Conservation (phyloP, 169 alveolate genomes). For the Plasmodium relictum region DNA sequence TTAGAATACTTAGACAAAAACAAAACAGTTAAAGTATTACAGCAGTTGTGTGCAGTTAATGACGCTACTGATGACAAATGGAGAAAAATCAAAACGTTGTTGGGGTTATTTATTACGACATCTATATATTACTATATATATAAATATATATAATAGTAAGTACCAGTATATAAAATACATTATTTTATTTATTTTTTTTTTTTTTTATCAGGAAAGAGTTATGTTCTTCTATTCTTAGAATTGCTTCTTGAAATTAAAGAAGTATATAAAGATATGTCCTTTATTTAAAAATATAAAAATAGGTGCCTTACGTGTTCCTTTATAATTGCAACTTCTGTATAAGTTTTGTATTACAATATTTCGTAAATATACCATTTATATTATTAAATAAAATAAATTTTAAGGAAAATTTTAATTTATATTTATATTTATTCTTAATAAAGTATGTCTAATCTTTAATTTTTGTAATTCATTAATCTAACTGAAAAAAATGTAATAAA, state of each 20-base stretch:
- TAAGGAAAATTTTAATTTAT: no score
- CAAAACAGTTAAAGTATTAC: conserved; percentile 71
- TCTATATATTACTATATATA: neutral
- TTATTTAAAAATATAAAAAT: neutral
- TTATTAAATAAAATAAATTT: no score
- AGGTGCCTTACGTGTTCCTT: conserved; percentile 1
- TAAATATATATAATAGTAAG: neutral
- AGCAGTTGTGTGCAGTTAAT: conserved; percentile 75
- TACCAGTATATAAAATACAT: neutral
- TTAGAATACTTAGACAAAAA: conserved; percentile 72
- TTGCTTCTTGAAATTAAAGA: conserved; percentile 36
- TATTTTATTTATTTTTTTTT: conserved; percentile 31
- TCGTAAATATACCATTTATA: no score
- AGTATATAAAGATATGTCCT: neutral
- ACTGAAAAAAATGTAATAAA: no score
- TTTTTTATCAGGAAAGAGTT: conserved; percentile 62
- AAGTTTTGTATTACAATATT: neutral
- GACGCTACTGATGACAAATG: conserved; percentile 77
- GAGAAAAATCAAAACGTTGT: conserved; percentile 69
- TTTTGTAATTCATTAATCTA: no score
- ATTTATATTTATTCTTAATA: no score
- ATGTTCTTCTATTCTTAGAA: conserved; percentile 68
- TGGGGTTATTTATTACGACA: conserved; percentile 32
- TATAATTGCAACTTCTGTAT: conserved; percentile 8
- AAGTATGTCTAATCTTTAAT: no score